Percentiles rank a stretch among this genome's conserved stretches.
Conservation (phyloP, 257 asterid genomes). For the Nicotiana sylvestris region DNA sequence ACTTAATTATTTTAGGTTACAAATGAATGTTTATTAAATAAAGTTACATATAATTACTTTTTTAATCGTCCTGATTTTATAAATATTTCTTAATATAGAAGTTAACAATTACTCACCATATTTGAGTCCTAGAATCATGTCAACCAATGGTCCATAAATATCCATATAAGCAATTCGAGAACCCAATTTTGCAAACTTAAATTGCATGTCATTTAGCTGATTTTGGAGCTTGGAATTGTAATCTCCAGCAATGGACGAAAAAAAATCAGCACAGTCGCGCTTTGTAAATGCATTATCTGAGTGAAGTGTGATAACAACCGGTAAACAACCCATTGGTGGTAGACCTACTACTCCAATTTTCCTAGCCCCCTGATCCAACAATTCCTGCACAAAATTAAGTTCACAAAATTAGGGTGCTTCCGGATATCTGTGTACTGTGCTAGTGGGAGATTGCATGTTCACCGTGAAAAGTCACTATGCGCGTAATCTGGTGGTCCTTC, state of each 20-base stretch:
- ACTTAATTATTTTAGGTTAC: too few species aligned
- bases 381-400: constrained; percentile 26
- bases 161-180: constrained; percentile 51
- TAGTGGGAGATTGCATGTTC: too few species aligned
- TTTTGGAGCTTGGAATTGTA: constrained; percentile 48
- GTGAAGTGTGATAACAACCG: constrained; percentile 42
- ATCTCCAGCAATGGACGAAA: constrained; percentile 39
- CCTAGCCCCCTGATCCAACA: constrained; percentile 54
- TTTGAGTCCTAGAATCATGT: constrained; percentile 35
- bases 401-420: too few species aligned
- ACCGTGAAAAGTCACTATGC: too few species aligned
- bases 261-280: constrained; percentile 37
- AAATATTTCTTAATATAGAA: too few species aligned
- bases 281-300: constrained; percentile 22
- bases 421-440: too few species aligned
- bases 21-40: too few species aligned
- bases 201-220: constrained; percentile 24
- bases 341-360: constrained; percentile 69
- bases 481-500: too few species aligned
- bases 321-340: constrained; percentile 80
- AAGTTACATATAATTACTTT: too few species aligned
- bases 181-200: neutral
- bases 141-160: constrained; percentile 32
- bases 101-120: constrained; percentile 31
- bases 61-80: too few species aligned